phyloP scores from a whole-genome alignment of 192 early-diverging fungal species.

The Gonapodya prolifera region DNA sequence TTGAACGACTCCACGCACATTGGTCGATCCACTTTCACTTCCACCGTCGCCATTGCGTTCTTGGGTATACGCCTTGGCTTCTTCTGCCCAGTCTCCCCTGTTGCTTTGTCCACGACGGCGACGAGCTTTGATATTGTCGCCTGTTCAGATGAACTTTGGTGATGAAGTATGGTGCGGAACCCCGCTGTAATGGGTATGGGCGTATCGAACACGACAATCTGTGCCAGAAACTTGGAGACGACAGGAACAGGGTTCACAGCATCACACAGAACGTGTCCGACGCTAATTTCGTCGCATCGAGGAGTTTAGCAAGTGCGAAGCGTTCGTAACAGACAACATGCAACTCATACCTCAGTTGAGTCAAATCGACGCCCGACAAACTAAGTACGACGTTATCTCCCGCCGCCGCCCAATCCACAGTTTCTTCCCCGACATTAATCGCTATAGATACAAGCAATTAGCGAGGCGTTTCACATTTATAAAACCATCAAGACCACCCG shows the following conservation, averaged over 20 bases:
- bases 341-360: conserved; percentile 44
- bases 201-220: conserved; percentile 93
- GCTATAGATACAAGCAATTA: conserved; percentile 27
- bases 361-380: conserved; percentile 55
- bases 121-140: conserved; percentile 70
- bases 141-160: conserved; percentile 86
- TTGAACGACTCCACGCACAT: conserved; percentile 78
- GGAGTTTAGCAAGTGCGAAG: conserved; percentile 15
- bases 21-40: conserved; percentile 57
- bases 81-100: too few relatives aligned
- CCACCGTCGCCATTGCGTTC: conserved; percentile 65
- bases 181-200: conserved; percentile 57
- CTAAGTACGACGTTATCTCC: conserved; percentile 82
- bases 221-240: conserved; percentile 58
- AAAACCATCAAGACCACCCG: conserved; percentile 17
- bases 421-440: conserved; percentile 58
- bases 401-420: conserved; percentile 77
- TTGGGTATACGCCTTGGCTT: conserved; percentile 31
- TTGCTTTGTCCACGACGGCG: conserved; percentile 61
- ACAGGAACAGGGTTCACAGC: conserved; percentile 57
- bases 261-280: conserved; percentile 73
- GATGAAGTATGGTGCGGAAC: conserved; percentile 74
- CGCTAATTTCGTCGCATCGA: conserved; percentile 13
- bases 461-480: conserved; percentile 5
- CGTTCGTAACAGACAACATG: conserved; percentile 17